Evolutionary conservation across 805 yeast species (phyloP), one percentile per base, ranked within the genome.

Genomic region (Candida pini): DNA sequence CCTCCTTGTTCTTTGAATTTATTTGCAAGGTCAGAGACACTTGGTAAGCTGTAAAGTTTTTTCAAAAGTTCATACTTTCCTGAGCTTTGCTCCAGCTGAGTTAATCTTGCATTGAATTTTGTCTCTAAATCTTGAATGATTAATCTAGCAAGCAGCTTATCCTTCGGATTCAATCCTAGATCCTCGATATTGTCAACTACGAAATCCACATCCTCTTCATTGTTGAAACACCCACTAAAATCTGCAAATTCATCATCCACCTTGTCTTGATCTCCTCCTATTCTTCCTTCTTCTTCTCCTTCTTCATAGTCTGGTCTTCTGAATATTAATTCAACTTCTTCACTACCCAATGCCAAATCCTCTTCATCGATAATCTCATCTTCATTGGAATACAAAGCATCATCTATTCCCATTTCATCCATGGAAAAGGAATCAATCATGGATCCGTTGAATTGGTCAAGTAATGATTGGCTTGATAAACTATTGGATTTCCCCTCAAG

Each of bases 21-120:
- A 15, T 35, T 39, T 17, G 42, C 42, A 21, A 54, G 30, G 20
- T 49, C 47, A 0, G 54, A 44, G 5, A 53, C 41, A 34, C 58
- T 53, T 7, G 58, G 60, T 18, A 54, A 41, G 29, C 46, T 54
- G 26, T 52, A 51, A 4, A 53, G 25, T 14, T 21, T 30, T 33
- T 51, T 54, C 18, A 49, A 27, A 5, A 44, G 28, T 22, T 50
- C 48, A 32, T 56, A 57, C 27, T 57, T 53, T 17, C 36, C 39
- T 5, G 51, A 37, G 6, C 44, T 40, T 10, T 40, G 26, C 15
- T 47, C 35, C 22, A 55, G 24, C 6, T 26, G 28, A n/a, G 36
- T 35, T 15, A 55, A 40, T 23, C 45, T 44, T 9, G 60, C 58
- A 18, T 35, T 23, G 4, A 56, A 16, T 9, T 54, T 54, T n/a